These are phyloP conservation scores for Neobulgaria alba DNA, from an alignment of 2,329 filamentous ascomycete species.

Conservation along the genomic window DNA sequence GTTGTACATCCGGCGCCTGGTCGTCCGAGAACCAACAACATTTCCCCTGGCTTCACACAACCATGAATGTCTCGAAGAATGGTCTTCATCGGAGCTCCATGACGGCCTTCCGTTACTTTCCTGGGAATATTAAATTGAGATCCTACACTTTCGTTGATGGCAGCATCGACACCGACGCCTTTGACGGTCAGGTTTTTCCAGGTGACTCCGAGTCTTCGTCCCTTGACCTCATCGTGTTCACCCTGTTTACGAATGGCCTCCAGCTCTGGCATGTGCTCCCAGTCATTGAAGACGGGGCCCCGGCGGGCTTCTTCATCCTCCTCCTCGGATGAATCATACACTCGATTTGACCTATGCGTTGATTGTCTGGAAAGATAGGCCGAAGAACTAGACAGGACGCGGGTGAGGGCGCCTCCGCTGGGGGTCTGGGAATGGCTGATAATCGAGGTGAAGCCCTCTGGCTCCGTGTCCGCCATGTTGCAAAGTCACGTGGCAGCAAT, in stretches of 20 bases:
- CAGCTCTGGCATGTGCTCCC: conserved; percentile 25
- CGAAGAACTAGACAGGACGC: conserved; percentile 10
- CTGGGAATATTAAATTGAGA: conserved; percentile 22
- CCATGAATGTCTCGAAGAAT: conserved; percentile 59
- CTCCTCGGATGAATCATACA: conserved; percentile 18
- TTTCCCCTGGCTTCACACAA: conserved; percentile 64
- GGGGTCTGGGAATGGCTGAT: not conserved
- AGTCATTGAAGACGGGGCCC: conserved; percentile 19
- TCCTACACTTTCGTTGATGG: conserved; percentile 23
- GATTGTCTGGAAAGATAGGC: conserved; percentile 17
- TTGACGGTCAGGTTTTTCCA: conserved; percentile 26
- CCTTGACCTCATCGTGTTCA: conserved; percentile 20
- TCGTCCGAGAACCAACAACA: conserved; percentile 60
- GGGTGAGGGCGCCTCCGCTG: conserved; percentile 3
- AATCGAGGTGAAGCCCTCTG: conserved; percentile 11
- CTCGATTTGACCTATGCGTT: conserved; percentile 6
- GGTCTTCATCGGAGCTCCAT: conserved; percentile 53
- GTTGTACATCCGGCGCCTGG: conserved; percentile 65
- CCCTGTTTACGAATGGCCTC: conserved; percentile 14
- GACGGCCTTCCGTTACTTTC: conserved; percentile 37
- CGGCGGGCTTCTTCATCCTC: conserved; percentile 10
- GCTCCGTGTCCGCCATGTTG: conserved; percentile 11
- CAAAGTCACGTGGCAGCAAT: too few species aligned
- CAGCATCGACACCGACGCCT: conserved; percentile 25
- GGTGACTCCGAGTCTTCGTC: conserved; percentile 29